Evolutionary conservation across 306 rosid species (phyloP).

Genomic region (Glycyrrhiza uralensis): DNA sequence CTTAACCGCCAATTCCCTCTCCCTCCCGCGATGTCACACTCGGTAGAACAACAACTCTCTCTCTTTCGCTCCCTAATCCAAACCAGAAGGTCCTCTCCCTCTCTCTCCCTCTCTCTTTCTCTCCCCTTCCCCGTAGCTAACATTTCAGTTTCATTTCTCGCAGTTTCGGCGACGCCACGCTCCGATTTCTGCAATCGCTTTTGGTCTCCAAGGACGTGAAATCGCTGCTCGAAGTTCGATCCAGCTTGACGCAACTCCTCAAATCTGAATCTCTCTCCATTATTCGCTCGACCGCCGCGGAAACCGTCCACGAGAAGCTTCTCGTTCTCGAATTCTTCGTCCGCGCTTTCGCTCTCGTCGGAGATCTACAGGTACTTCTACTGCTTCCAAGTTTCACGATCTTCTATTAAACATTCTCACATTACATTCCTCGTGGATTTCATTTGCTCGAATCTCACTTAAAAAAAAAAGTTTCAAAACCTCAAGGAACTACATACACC

Average conservation of each 20-base stretch:
- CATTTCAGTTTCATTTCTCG: neutral
- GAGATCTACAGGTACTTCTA: slow-evolving; percentile 59
- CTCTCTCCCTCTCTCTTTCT: slow-evolving; percentile 2
- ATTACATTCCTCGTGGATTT: neutral
- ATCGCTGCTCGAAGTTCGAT: slow-evolving; percentile 47
- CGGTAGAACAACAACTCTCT: slow-evolving; percentile 35
- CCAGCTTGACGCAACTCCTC: slow-evolving; percentile 44
- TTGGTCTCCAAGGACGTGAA: slow-evolving; percentile 53
- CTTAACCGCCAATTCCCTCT: slow-evolving; percentile 23
- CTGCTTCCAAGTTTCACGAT: neutral
- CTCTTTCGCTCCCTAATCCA: slow-evolving; percentile 48
- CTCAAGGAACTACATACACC: neutral
- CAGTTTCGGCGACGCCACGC: slow-evolving; percentile 51
- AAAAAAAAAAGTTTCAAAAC: neutral
- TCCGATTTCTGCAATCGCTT: slow-evolving; percentile 52
- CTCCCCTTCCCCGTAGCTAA: neutral
- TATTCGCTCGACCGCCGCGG: slow-evolving; percentile 41
- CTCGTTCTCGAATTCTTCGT: slow-evolving; percentile 67
- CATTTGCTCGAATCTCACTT: neutral
- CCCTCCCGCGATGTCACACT: slow-evolving; percentile 47
- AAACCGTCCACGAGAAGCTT: slow-evolving; percentile 62
- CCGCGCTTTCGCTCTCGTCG: slow-evolving; percentile 62
- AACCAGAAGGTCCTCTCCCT: slow-evolving; percentile 41
- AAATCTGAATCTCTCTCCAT: slow-evolving; percentile 49
- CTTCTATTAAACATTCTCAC: neutral